phyloP scores from a whole-genome alignment of 2,329 filamentous ascomycete genomes.

The Chalara sp. region DNA sequence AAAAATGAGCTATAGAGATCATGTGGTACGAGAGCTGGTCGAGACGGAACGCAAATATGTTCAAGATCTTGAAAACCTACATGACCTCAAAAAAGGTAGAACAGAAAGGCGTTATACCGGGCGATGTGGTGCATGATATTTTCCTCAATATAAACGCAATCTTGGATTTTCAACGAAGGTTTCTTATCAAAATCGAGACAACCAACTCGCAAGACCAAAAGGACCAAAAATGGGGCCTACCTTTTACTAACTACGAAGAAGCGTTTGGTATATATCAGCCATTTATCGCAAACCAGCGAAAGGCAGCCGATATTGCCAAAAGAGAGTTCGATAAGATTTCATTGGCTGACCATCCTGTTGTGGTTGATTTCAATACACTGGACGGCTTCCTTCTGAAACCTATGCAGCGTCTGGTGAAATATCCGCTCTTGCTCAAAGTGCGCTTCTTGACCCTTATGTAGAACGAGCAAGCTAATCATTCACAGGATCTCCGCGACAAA shows the following conservation, averaged over 20 bases:
- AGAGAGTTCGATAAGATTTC: conserved; percentile 83
- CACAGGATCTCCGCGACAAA: conserved; percentile 78
- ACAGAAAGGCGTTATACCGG: conserved; percentile 78
- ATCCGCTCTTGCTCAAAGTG: conserved; percentile 83
- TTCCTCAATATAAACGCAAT: conserved; percentile 95
- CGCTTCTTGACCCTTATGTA: not conserved
- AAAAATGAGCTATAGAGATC: conserved; percentile 68
- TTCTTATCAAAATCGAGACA: conserved; percentile 92
- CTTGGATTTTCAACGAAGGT: conserved; percentile 89
- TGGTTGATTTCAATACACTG: conserved; percentile 78
- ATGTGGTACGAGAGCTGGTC: conserved; percentile 86
- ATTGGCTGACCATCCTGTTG: conserved; percentile 68
- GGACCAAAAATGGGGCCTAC: conserved; percentile 88
- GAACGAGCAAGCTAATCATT: conserved; percentile 3
- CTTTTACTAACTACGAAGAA: conserved; percentile 80
- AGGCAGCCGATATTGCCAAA: conserved; percentile 78
- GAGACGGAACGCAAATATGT: conserved; percentile 97
- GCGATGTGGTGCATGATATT: conserved; percentile 87
- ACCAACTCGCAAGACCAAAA: conserved; percentile 75
- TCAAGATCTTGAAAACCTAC: conserved; percentile 89
- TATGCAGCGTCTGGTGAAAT: conserved; percentile 92
- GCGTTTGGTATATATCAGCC: conserved; percentile 90
- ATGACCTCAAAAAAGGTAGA: conserved; percentile 89
- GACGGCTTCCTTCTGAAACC: conserved; percentile 93
- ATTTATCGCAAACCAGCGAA: conserved; percentile 94